Conservation (phyloP, 2,329 filamentous ascomycete species). For the Boeremia lycopersici region DNA sequence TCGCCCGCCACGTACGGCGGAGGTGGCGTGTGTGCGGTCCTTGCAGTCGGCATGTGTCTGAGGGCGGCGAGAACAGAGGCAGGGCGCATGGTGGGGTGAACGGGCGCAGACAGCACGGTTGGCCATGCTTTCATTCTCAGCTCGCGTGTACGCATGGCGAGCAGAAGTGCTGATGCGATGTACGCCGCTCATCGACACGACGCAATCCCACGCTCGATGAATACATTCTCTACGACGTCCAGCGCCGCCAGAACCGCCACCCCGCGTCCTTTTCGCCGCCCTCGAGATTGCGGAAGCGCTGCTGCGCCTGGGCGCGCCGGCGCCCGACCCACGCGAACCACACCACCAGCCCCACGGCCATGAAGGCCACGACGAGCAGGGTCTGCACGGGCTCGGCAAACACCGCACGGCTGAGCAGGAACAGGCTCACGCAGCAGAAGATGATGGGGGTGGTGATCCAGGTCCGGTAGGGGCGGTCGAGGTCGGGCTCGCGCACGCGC, state of each 20-base stretch:
- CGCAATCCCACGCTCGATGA: too few relatives aligned
- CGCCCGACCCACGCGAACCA: conserved; percentile 86
- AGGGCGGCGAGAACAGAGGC: too few relatives aligned
- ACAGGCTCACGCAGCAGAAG: conserved; percentile 96
- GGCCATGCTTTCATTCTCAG: too few relatives aligned
- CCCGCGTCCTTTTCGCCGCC: conserved; percentile 41
- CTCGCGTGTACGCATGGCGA: too few relatives aligned
- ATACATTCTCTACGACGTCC: too few relatives aligned
- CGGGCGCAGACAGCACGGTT: too few relatives aligned
- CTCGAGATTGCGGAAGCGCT: conserved; percentile 31
- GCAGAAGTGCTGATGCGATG: too few relatives aligned
- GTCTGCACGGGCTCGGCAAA: conserved; percentile 93
- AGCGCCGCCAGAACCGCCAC: conserved; percentile 55
- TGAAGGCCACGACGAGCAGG: conserved; percentile 82
- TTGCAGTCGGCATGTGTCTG: too few relatives aligned
- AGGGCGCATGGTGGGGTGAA: too few relatives aligned
- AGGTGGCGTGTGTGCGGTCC: too few relatives aligned
- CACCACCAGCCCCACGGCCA: conserved; percentile 80
- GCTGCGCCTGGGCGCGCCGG: conserved; percentile 32
- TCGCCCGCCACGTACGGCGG: too few relatives aligned
- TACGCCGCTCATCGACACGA: too few relatives aligned
- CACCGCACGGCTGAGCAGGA: conserved; percentile 84
- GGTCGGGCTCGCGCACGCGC: conserved; percentile 80
- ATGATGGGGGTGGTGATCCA: conserved; percentile 98
- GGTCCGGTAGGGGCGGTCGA: conserved; percentile 90